Percentiles rank a stretch among this genome's conserved stretches.
phyloP scores from a whole-genome alignment of 768 basidiomycete species.

The Serendipita sp. region DNA sequence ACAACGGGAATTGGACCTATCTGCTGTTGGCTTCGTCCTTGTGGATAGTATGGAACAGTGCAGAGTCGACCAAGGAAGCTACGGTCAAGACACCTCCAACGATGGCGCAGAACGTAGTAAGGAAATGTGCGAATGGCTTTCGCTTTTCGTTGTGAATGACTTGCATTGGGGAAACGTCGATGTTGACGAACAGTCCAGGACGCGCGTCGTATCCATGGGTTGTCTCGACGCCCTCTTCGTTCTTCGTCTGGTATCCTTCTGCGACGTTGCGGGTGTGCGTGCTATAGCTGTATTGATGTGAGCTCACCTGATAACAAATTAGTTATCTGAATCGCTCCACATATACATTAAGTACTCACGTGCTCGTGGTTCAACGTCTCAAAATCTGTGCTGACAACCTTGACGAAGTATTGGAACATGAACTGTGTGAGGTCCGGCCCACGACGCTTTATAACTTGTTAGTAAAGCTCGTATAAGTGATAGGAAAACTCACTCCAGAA shows the following conservation, averaged over 20 bases:
- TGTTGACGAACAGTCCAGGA: slow-evolving; percentile 72
- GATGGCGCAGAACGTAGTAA: slow-evolving; percentile 95
- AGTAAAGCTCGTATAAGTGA: not conserved
- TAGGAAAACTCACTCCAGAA: not conserved
- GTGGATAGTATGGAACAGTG: slow-evolving; percentile 55
- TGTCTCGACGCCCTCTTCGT: slow-evolving; percentile 47
- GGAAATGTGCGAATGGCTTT: slow-evolving; percentile 94
- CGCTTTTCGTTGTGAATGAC: slow-evolving; percentile 81
- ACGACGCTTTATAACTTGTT: not conserved
- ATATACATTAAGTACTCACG: slow-evolving; percentile 25
- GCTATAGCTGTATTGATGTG: slow-evolving; percentile 90
- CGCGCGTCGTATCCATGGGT: slow-evolving; percentile 35
- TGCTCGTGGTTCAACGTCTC: slow-evolving; percentile 58
- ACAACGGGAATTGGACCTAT: not conserved
- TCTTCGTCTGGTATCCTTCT: slow-evolving; percentile 41
- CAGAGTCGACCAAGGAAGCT: slow-evolving; percentile 72
- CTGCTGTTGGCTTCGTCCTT: not conserved
- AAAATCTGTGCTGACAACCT: slow-evolving; percentile 94
- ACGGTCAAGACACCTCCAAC: slow-evolving; percentile 95
- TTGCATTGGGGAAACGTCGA: slow-evolving; percentile 92
- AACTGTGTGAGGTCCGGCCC: slow-evolving; percentile 35
- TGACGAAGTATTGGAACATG: slow-evolving; percentile 99
- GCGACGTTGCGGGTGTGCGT: slow-evolving; percentile 86
- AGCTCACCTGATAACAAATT: slow-evolving; percentile 39
- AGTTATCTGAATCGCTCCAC: not conserved